Evolutionary conservation across 169 alveolate species (phyloP).

Genomic region (Cryptosporidium tyzzeri): DNA sequence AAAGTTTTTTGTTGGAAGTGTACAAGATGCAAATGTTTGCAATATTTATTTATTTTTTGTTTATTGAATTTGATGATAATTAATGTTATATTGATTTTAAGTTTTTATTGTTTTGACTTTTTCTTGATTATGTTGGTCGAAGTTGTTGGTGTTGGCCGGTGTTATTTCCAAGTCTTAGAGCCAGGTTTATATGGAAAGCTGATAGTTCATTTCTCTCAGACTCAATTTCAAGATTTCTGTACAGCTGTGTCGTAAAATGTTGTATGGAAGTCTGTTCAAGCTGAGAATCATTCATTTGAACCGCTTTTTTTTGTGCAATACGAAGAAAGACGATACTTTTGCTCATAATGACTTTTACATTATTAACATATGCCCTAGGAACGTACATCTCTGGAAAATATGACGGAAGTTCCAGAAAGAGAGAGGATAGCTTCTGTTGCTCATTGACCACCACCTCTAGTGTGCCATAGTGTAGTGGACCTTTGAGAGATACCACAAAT

Average conservation of each 20-base stretch:
- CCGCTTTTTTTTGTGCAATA: constrained; percentile 15
- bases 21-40: constrained; percentile 19
- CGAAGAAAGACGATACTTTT: constrained; percentile 37
- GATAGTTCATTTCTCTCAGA: constrained; percentile 2
- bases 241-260: constrained; percentile 38
- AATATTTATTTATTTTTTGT: constrained; percentile 14
- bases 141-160: constrained; percentile 21
- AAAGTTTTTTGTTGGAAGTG: constrained; percentile 30
- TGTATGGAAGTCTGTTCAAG: constrained; percentile 15
- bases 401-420: constrained; percentile 69
- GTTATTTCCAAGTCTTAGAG: constrained; percentile 34
- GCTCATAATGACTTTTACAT: constrained; percentile 10
- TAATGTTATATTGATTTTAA: constrained; percentile 38
- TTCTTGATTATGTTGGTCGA: constrained; percentile 35
- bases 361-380: constrained; percentile 53
- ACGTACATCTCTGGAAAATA: constrained; percentile 52
- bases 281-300: neutral
- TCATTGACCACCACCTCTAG: constrained; percentile 42
- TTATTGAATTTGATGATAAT: constrained; percentile 32
- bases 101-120: constrained; percentile 26
- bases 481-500: constrained; percentile 15
- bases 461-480: constrained; percentile 34
- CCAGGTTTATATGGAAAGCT: constrained; percentile 11
- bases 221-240: constrained; percentile 14
- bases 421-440: constrained; percentile 39